Evolutionary conservation across 805 yeast genomes (phyloP), one percentile per base, ranked within the genome.

Genomic region (Zygosaccharomyces bailii): DNA sequence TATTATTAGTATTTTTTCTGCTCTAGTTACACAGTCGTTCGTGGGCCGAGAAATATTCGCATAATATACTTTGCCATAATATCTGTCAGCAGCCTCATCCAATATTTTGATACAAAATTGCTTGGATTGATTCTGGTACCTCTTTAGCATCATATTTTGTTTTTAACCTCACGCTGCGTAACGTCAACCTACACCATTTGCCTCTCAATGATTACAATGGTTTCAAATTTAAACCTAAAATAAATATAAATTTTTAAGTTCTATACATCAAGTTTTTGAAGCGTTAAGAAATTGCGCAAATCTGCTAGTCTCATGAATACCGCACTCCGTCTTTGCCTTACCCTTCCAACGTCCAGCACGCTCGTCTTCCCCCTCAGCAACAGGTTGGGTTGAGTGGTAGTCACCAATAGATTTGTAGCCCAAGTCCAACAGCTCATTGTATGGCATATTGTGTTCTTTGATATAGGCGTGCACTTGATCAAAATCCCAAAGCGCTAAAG

Each of bases 301-400:
- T 50, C 85, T 78, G 19, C 82, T 75, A 1, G 90, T 78, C 55
- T 83, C 85, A 60, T 91, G 98, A 43, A 91, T 89, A 2, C 98
- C 98, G 68, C 98, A 91, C 63, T 91, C 98, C 0, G 96, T 88
- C 70, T 91, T 91, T 8, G 80, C 75, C 61, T 84, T 77, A 2
- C 96, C 97, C 71, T 85, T 84, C 98, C 98, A 91, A 59, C 98
- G 78, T 1, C 98, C 98, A n/a, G 93, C 80, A 52, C 98, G 77
- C 65, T 91, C 98, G 60, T 91, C 97, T 61, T 88, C 97, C 7
- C 95, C 96, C 35, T 85, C 96, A 5, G 70, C 75, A 8, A 87
- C 95, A 2, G 98, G 97, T 23, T 68, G 80, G 0, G 98, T 91
- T 1, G 96, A 86, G 65, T 91, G 98, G 78, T 90, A 91, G 65